Percentiles rank a stretch among this genome's conserved stretches.
These are phyloP conservation scores for Aspergillus spinulosporus DNA, from an alignment of 2,329 filamentous ascomycete species.

Conservation along the genomic window DNA sequence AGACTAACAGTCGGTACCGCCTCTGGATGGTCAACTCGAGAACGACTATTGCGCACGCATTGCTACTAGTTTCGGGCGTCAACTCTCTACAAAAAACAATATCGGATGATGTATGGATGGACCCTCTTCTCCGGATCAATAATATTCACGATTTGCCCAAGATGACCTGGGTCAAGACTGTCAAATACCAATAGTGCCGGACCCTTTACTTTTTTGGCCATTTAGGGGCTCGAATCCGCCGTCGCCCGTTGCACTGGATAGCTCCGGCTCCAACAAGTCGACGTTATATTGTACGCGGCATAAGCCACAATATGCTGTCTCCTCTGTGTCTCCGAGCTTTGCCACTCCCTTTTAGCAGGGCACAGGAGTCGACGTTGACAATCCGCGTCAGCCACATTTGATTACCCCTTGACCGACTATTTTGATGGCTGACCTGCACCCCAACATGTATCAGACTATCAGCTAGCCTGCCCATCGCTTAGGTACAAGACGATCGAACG, in stretches of 20 bases:
- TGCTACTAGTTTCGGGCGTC: constrained; percentile 15
- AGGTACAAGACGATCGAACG: background rate
- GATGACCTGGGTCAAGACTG: constrained; percentile 18
- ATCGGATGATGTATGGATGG: background rate
- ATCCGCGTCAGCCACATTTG: constrained; percentile 5
- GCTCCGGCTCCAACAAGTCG: background rate
- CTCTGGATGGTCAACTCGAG: constrained; percentile 8
- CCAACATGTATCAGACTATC: background rate
- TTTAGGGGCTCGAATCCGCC: constrained; percentile 16
- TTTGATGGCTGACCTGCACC: background rate
- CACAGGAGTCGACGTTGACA: background rate
- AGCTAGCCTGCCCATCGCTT: background rate
- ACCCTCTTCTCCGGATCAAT: background rate
- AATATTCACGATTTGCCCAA: background rate
- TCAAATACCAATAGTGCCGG: constrained; percentile 28
- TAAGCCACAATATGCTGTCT: background rate
- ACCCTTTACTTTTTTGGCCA: constrained; percentile 19
- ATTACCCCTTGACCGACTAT: background rate
- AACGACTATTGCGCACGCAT: constrained; percentile 16
- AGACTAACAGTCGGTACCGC: background rate
- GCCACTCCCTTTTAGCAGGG: background rate
- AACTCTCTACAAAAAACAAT: constrained; percentile 4
- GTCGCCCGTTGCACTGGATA: constrained; percentile 1
- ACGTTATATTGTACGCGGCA: background rate
- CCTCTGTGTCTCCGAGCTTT: background rate